Evolutionary conservation across 441 rosid species (phyloP), one percentile per base, ranked within the genome.

Genomic region (Pelargonium myrrhifolium): DNA sequence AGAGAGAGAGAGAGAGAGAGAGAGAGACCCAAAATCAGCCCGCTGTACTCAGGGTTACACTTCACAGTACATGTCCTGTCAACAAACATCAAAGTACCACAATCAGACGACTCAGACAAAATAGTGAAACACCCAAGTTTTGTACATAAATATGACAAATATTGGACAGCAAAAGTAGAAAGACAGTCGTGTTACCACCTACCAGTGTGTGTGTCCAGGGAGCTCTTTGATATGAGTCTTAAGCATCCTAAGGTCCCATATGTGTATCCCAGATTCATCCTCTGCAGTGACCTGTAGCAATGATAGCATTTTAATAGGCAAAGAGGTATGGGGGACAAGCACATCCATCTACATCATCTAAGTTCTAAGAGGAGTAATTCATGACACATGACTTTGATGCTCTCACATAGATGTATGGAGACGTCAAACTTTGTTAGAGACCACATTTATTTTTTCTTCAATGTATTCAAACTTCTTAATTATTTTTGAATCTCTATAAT

Each of bases 161-260:
- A 28, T 51, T 31, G 26, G n/a, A 37, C 1, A 24, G 17, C 11
- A 22, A 17, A 70, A 76, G 51, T 45, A 45, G 51, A 40, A 7
- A 11, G 45, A 8, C 45, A 3, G 45, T 11, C 6, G 11, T 40
- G 45, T 40, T 40, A 70, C 24, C 10, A 3, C 55, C 8, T 83
- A 93, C 98, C 97, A 93, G 76, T 93, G 98, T 56, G 90, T 79
- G 79, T 90, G 98, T 68, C 98, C 96, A 70, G 90, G 84, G 72
- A 91, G 84, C 77, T 87, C 93, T 79, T 78, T 78, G 71, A 87
- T 72, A 72, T 96, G 95, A 78, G 70, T 74, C 71, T 83, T 89
- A 21, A 85, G 84, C 89, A 80, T 90, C 70, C 97, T 88, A 51
- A 89, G 87, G 73, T 93, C 98, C 97, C 98, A 93, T 68, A 93